These are phyloP conservation scores for Syzygium malaccense DNA, from an alignment of 441 rosid genomes.

Conservation along the genomic window DNA sequence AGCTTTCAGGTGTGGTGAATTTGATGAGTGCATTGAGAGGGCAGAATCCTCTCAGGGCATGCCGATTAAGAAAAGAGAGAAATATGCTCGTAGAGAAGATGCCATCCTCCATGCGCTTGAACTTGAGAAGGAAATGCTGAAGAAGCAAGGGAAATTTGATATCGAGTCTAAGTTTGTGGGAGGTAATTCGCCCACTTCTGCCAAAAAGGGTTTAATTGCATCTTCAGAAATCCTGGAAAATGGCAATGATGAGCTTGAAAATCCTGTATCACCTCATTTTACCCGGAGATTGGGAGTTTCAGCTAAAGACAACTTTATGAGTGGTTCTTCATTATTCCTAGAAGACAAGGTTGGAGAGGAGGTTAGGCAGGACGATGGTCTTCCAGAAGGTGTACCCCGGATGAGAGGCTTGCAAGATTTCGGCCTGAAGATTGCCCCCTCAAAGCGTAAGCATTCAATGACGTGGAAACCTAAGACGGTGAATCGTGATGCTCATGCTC, in stretches of 20 bases:
- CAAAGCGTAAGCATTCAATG: constrained; percentile 54
- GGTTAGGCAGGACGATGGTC: constrained; percentile 33
- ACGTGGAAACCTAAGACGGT: constrained; percentile 25
- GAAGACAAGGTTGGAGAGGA: constrained; percentile 35
- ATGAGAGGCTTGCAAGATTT: constrained; percentile 92
- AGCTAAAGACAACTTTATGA: constrained; percentile 24
- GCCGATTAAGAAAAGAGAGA: constrained; percentile 93
- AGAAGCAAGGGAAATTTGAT: constrained; percentile 45
- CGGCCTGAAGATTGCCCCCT: constrained; percentile 49
- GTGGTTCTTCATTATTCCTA: constrained; percentile 11
- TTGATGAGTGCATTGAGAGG: constrained; percentile 90
- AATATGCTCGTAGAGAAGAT: constrained; percentile 99
- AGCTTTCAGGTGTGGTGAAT: constrained; percentile 96
- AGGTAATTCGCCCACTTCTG: constrained; percentile 30
- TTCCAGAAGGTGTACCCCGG: constrained; percentile 47
- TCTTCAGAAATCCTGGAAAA: constrained; percentile 33
- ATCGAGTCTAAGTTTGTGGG: constrained; percentile 18
- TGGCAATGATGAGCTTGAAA: constrained; percentile 27
- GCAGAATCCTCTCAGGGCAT: constrained; percentile 74
- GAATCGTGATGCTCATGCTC: constrained; percentile 34
- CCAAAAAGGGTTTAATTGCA: constrained; percentile 30
- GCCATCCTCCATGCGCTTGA: constrained; percentile 99
- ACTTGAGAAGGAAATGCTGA: constrained; percentile 71
- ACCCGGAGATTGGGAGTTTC: constrained; percentile 18
- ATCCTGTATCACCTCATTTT: constrained; percentile 18